phyloP scores from a whole-genome alignment of 805 yeast species.

The Isabelozyma heimii region DNA sequence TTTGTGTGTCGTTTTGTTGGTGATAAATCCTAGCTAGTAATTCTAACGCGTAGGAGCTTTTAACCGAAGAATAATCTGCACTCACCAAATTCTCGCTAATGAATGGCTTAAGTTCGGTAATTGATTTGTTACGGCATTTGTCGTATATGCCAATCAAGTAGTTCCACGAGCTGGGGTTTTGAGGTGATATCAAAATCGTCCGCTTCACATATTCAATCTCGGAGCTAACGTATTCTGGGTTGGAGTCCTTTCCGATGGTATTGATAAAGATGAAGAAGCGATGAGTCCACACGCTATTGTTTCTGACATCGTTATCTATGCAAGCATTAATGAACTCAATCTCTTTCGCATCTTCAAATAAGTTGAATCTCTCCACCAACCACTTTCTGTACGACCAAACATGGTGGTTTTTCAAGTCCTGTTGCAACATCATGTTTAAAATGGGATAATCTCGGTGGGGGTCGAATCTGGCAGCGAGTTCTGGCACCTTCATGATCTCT shows the following conservation, averaged over 20 bases:
- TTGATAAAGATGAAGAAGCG: slow-evolving; percentile 65
- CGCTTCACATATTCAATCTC: slow-evolving; percentile 56
- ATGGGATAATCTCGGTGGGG: slow-evolving; percentile 63
- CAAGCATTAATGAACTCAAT: slow-evolving; percentile 46
- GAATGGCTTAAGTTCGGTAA: slow-evolving; percentile 43
- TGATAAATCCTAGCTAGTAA: slow-evolving; percentile 51
- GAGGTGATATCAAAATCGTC: slow-evolving; percentile 62
- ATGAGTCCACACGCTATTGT: slow-evolving; percentile 94
- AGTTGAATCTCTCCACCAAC: slow-evolving; percentile 59
- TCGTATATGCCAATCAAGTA: slow-evolving; percentile 62
- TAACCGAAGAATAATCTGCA: slow-evolving; percentile 21
- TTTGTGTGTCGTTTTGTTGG: slow-evolving; percentile 18
- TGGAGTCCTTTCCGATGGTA: slow-evolving; percentile 16
- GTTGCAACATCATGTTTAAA: slow-evolving; percentile 63
- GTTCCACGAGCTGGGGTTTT: slow-evolving; percentile 84
- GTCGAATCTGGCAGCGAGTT: slow-evolving; percentile 22
- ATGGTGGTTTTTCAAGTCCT: slow-evolving; percentile 89
- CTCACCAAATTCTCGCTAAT: slow-evolving; percentile 40
- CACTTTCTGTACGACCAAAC: slow-evolving; percentile 94
- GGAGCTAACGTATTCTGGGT: slow-evolving; percentile 16
- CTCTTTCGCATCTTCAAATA: slow-evolving; percentile 47
- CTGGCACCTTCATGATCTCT: slow-evolving; percentile 15
- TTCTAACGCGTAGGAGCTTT: slow-evolving; percentile 65
- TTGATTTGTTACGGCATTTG: slow-evolving; percentile 14
- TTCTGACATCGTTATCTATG: slow-evolving; percentile 65